Base-by-base conservation (phyloP, 1,284 basidiomycete species). In the Quambalaria eucalypti region DNA sequence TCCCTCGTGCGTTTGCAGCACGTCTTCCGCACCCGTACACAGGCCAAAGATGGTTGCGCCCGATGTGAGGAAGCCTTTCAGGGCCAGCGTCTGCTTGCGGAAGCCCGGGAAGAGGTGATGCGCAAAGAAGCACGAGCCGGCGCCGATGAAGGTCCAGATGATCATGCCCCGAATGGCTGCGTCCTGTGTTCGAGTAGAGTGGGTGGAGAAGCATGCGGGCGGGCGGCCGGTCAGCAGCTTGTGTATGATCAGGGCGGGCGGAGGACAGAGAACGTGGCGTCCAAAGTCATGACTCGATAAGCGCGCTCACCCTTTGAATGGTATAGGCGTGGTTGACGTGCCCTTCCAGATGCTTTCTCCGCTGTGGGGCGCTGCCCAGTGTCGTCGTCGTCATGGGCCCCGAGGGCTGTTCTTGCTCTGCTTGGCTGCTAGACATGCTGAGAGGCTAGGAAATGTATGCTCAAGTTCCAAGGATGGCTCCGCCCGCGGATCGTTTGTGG, bases 1-100 rank as follows among this genome's bases (percentile, higher is more conserved):
- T 10, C 52, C 53, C 52, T 71, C 69, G 58, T 71, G 66, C 25
- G 38, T 55, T 28, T 70, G 65, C 29, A 71, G 50, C 2, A 66
- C 64, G 2, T 68, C 66, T 30, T 71, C 69, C 21, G 69, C 69
- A 16, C 69, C 69, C 0, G 68, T 65, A 21, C 68, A 65, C 42
- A 71, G 65, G 42, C 69, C 68, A 28, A 71, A 71, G 53, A 71
- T 71, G 50, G 67, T 62, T 23, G 58, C 47, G 1, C 68, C 67
- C 0, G 62, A 64, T 0, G 65, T 64, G 40, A 71, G 56, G 52
- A 71, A 71, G 2, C 62, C 66, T 52, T 71, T 71, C 9, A 69
- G 52, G 1, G 68, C 68, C n/a, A 71, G 61, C 0, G 68, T 71
- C 31, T 71, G 68, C 3, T 59, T 47, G 10, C 66, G 55, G 44